Base-by-base conservation (phyloP, 208 protist species). In the Crithidia brevicula region DNA sequence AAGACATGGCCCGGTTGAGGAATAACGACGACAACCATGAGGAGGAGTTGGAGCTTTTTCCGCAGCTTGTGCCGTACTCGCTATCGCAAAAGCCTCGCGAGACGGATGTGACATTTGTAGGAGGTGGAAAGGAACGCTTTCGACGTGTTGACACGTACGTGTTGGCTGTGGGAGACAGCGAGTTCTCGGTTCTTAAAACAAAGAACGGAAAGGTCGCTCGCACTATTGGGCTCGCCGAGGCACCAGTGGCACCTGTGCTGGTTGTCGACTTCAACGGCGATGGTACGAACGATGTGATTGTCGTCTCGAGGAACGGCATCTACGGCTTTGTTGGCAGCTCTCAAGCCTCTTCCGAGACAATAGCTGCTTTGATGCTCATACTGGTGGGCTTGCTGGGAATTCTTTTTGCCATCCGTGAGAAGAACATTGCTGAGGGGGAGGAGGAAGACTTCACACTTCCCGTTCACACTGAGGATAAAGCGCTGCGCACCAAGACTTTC, bases 191-290 rank as follows among this genome's bases (percentile, higher is more conserved):
- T 43, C 49, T 97, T 15, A 85, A 86, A 43, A 77, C 82, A 10
- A 72, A 77, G 30, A 89, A 67, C 33, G 93, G 93, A 11, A 76
- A 78, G 50, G 77, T 96, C 10, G 68, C 88, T 33, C 77, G 77
- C 59, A 76, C 65, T n/a, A 69, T 96, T 28, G 36, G 50, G 46
- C 66, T 97, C 38, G 61, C 68, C 15, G 43, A 78, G 38, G 61
- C 85, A 2, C 82, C 88, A 5, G 75, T 95, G 16, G 89, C 86
- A 18, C 91, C 91, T 30, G 75, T 89, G 8, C 74, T 96, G 22
- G 79, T 96, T 13, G 75, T 74, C 18, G 93, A 97, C 66, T 89
- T 97, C 64, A 95, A 94, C 58, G 88, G 88, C 9, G 93, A 97
- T 67, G 85, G 86, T 28, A 89, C 86, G 18, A 93, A 91, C 46